phyloP scores from a whole-genome alignment of 441 rosid species.

The Dalechampia spathulata region DNA sequence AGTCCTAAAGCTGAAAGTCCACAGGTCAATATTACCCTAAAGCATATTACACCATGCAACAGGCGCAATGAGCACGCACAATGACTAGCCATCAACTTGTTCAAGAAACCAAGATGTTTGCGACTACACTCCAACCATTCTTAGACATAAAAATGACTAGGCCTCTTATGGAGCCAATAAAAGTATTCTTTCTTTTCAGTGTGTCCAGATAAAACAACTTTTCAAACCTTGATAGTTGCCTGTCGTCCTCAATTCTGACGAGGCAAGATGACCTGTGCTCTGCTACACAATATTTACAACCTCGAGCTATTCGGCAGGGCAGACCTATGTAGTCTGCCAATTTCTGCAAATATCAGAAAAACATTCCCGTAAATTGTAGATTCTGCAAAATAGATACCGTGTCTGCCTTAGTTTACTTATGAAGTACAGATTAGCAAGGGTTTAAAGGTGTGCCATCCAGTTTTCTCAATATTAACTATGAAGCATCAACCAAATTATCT shows the following conservation, averaged over 20 bases:
- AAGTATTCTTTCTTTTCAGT: too few species aligned
- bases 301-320: slow-evolving; percentile 96
- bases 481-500: not conserved
- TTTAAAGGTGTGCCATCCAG: too few species aligned
- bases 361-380: slow-evolving; percentile 6
- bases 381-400: not conserved
- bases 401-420: not conserved
- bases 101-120: too few species aligned
- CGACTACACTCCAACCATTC: too few species aligned
- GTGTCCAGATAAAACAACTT: not conserved
- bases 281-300: slow-evolving; percentile 79
- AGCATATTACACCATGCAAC: too few species aligned
- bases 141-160: too few species aligned
- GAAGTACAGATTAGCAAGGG: not conserved
- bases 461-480: not conserved
- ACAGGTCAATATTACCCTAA: too few species aligned
- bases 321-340: slow-evolving; percentile 90
- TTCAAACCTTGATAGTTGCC: slow-evolving; percentile 50
- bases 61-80: not conserved
- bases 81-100: too few species aligned
- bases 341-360: slow-evolving; percentile 47
- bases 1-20: too few species aligned
- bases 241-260: slow-evolving; percentile 79
- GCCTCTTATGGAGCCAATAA: too few species aligned
- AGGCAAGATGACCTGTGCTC: slow-evolving; percentile 91